Base-by-base conservation (phyloP, 1,284 basidiomycete genomes). In the Cryptococcus wingfieldii region DNA sequence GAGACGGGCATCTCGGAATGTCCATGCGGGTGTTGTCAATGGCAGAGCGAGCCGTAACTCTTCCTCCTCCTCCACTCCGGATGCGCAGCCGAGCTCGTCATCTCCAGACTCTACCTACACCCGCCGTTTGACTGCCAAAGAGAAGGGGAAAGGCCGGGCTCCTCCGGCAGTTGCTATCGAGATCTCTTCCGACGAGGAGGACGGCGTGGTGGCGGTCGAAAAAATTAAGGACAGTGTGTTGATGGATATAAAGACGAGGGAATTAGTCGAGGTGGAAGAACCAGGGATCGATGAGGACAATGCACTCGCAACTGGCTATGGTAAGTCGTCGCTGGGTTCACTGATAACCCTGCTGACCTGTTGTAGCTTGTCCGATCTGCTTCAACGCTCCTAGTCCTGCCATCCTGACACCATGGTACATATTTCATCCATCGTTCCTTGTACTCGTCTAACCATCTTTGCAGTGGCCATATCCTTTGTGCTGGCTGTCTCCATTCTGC, bases 401-500 rank as follows among this genome's bases (percentile, higher is more conserved):
- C 1, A 67, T 73, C 6, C 54, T 72, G 46, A 75, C 71, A 13
- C 58, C 59, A 9, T 75, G 73, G 72, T 75, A 25, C 53, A 65
- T 64, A 13, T n/a, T 12, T 1, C 18, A 23, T 38, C 47, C 31
- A 14, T 49, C 31, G 19, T 50, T 10, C 25, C n/a, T 16, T 27
- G 45, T 27, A 47, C 13, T 16, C 4, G 5, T 34, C 34, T n/a
- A 37, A 44, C 37, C 28, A 23, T 37, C 19, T n/a, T 37, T 38
- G 7, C 54, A 75, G 72, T 46, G 73, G 73, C 18, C 73, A 75
- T 44, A 62, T 74, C 23, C 62, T 73, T n/a, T 75, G 73, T 51
- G 62, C 68, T 12, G 50, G 63, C 46, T 75, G 73, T 53, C 66
- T 75, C 25, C 68, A 68, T 47, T 60, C 64, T 12, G 67, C 71